Evolutionary conservation across 192 early-diverging fungal species (phyloP).

Genomic region (Oehlia diaphana): DNA sequence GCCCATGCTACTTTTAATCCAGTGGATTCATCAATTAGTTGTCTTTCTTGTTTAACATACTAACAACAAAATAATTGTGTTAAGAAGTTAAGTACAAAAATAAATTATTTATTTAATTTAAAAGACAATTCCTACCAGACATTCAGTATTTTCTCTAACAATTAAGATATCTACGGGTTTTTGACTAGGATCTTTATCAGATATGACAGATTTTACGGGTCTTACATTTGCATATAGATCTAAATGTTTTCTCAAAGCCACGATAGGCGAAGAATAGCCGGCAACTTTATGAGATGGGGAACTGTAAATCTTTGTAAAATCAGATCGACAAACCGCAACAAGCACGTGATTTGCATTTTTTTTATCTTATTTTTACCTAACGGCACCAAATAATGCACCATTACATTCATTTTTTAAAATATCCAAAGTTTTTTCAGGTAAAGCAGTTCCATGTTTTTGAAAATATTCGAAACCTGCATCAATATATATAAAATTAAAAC

Average conservation of each 20-base stretch:
- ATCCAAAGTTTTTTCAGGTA: slow-evolving; percentile 85
- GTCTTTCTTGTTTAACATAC: slow-evolving; percentile 83
- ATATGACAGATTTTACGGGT: slow-evolving; percentile 79
- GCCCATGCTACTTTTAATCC: slow-evolving; percentile 77
- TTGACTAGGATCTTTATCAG: slow-evolving; percentile 44
- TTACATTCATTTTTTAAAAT: slow-evolving; percentile 81
- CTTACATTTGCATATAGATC: slow-evolving; percentile 98
- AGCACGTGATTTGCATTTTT: background rate
- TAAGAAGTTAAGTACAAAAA: background rate
- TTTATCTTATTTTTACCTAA: slow-evolving; percentile 54
- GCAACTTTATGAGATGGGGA: slow-evolving; percentile 98
- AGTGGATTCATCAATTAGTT: slow-evolving; percentile 61
- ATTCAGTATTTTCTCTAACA: slow-evolving; percentile 98
- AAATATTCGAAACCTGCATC: slow-evolving; percentile 97
- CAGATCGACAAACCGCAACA: background rate
- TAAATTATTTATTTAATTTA: background rate
- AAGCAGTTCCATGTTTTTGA: slow-evolving; percentile 87
- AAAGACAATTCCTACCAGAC: slow-evolving; percentile 66
- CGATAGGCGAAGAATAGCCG: slow-evolving; percentile 98
- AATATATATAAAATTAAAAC: slow-evolving; percentile 78
- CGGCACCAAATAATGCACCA: slow-evolving; percentile 95
- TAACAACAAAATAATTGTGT: slow-evolving; percentile 29
- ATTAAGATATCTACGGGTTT: slow-evolving; percentile 94
- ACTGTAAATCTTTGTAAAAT: slow-evolving; percentile 41
- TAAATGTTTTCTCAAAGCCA: slow-evolving; percentile 90